Percentiles rank a stretch among this genome's conserved stretches.
Conservation (phyloP, 495 filamentous ascomycete genomes). For the Xylaria flabelliformis region DNA sequence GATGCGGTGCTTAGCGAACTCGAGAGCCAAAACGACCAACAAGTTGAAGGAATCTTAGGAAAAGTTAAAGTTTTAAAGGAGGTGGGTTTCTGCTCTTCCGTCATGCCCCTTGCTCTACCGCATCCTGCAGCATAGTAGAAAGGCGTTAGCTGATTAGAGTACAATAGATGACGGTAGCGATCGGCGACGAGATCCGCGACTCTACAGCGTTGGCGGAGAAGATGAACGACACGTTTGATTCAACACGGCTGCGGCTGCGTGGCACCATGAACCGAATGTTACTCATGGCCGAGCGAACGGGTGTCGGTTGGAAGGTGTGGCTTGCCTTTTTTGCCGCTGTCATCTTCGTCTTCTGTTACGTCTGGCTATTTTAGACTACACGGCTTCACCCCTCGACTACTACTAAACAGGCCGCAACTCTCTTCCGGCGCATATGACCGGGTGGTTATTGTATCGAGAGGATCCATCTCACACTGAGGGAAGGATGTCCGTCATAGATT, state of each 20-base stretch:
- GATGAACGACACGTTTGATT: constrained; percentile 92
- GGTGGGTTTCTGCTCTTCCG: constrained; percentile 59
- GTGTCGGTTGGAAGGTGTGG: constrained; percentile 95
- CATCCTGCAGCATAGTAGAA: not conserved
- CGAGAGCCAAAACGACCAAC: constrained; percentile 92
- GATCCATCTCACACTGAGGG: not conserved
- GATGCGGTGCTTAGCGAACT: constrained; percentile 92
- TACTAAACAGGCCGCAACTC: not conserved
- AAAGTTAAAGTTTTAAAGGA: constrained; percentile 94
- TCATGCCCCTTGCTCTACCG: not conserved
- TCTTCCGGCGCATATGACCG: not conserved
- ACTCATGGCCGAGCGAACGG: constrained; percentile 90
- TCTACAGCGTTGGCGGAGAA: constrained; percentile 82
- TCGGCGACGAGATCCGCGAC: constrained; percentile 92
- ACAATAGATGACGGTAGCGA: constrained; percentile 78
- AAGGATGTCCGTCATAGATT: constrained; percentile 16
- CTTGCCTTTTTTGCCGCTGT: constrained; percentile 83
- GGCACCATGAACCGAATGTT: constrained; percentile 98
- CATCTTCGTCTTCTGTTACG: constrained; percentile 81
- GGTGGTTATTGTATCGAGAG: not conserved
- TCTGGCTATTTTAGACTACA: constrained; percentile 75
- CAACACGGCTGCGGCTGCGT: constrained; percentile 74
- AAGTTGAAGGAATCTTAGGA: constrained; percentile 86
- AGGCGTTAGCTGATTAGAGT: not conserved
- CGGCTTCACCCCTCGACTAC: not conserved